Evolutionary conservation across 2,329 filamentous ascomycete species (phyloP), one percentile per base, ranked within the genome.

Genomic region (Pyrenophora tritici-repentis): DNA sequence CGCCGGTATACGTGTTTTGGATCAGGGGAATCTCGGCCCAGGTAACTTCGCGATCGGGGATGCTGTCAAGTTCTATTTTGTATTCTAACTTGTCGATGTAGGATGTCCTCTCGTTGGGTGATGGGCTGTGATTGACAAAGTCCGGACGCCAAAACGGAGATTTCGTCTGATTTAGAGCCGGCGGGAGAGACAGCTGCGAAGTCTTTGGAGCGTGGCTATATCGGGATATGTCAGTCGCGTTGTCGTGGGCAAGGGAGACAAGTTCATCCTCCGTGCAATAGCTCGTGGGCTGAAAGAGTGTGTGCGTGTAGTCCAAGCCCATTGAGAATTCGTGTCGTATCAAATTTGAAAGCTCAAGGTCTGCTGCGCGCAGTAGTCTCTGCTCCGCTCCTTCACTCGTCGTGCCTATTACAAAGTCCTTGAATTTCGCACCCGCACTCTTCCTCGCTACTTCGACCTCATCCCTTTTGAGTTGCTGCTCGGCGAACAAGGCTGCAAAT

Each of bases 401-500:
- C 18, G 50, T 48, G 31, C 75, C 70, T 4, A 22, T 20, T 6
- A 62, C 32, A 5, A 55, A 50, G 4, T 50, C 34, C 29, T 50
- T 61, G n/a, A 65, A 33, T 24, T 64, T 67, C 5, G 62, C 46
- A 6, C 37, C 34, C 1, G 37, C 14, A 8, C 43, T 41, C 38
- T 56, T 50, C n/a, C 47, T 50, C 12, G 42, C 47, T 14, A 52
- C 56, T 56, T 49, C 70, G 42, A 75, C 68, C 2, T 54, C 58
- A 51, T 81, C 75, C 29, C 82, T 73, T 26, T 77, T 65, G 34
- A 79, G 74, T 61, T 84, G 80, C 55, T 84, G 82, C 39, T 81
- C 77, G 17, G 78, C 80, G 46, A 80, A 83, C 17, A 85, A 76
- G 29, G 77, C 75, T 1, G 79, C 73, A 41, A 84, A 73, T 3